Evolutionary conservation across 805 yeast species (phyloP).

Genomic region (Candida stauntonica): DNA sequence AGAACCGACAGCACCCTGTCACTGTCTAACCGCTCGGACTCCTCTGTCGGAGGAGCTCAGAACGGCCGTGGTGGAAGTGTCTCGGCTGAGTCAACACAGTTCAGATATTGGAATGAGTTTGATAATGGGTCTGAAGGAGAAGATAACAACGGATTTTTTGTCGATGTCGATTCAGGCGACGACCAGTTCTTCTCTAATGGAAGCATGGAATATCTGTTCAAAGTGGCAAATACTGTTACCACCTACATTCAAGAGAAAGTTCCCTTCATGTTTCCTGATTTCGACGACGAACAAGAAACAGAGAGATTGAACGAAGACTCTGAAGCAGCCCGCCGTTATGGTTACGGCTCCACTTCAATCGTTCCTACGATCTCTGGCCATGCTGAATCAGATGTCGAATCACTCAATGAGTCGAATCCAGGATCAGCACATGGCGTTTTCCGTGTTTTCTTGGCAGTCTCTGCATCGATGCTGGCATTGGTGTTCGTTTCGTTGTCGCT

Average conservation of each 20-base stretch:
- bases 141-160: conserved; percentile 34
- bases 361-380: neutral
- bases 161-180: conserved; percentile 30
- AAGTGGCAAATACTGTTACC: conserved; percentile 15
- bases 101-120: conserved; percentile 64
- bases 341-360: conserved; percentile 2
- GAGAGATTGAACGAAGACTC: neutral
- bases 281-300: conserved; percentile 1
- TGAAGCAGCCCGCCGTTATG: too few species aligned
- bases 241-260: conserved; percentile 12
- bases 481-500: conserved; percentile 40
- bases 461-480: conserved; percentile 36
- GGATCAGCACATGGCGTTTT: conserved; percentile 37
- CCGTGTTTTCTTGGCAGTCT: conserved; percentile 39
- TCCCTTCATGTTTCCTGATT: conserved; percentile 17
- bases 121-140: conserved; percentile 57
- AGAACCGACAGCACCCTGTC: conserved; percentile 3
- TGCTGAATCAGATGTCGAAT: conserved; percentile 15
- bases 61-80: conserved; percentile 2
- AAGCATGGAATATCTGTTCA: conserved; percentile 29
- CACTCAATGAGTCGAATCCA: conserved; percentile 5
- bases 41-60: conserved; percentile 2
- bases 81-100: conserved; percentile 20
- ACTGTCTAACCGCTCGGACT: conserved; percentile 7
- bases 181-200: conserved; percentile 23